These are phyloP conservation scores for Juncus effusus DNA, from an alignment of 176 grass and related monocot species.

Conservation along the genomic window DNA sequence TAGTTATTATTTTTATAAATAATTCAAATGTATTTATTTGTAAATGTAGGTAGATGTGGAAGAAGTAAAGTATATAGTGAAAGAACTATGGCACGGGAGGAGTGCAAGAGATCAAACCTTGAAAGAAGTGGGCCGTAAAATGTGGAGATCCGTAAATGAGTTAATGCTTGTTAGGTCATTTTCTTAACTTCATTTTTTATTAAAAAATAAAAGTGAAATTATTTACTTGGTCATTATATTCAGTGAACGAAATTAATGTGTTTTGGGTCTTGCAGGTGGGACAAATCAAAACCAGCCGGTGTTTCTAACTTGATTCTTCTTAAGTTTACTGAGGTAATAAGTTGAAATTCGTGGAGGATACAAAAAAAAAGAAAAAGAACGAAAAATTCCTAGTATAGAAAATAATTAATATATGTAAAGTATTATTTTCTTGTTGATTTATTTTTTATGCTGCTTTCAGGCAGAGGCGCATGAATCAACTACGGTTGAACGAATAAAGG, in stretches of 20 bases:
- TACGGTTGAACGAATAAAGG: conserved; percentile 50
- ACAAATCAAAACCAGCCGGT: conserved; percentile 73
- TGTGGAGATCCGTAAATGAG: conserved; percentile 96
- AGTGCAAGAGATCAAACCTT: conserved; percentile 84
- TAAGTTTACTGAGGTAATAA: conserved; percentile 82
- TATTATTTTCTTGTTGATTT: neutral
- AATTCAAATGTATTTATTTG: too few relatives aligned
- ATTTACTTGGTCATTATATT: neutral
- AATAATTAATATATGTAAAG: neutral
- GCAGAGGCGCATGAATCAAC: conserved; percentile 74
- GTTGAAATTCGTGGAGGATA: neutral
- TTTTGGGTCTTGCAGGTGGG: conserved; percentile 54
- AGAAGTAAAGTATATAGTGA: conserved; percentile 88
- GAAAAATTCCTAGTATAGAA: neutral
- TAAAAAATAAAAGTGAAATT: neutral
- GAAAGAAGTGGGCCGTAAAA: conserved; percentile 69
- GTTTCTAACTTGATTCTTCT: conserved; percentile 85
- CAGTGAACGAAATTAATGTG: neutral
- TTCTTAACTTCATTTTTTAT: neutral
- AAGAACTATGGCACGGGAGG: conserved; percentile 93
- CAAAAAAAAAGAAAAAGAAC: neutral
- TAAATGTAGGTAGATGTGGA: conserved; percentile 65
- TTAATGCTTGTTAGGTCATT: conserved; percentile 83
- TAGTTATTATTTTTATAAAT: too few relatives aligned
- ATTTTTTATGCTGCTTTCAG: conserved; percentile 30